Percentiles rank a stretch among this genome's conserved stretches.
These are phyloP conservation scores for Rhodotorula sp. DNA, from an alignment of 1,284 basidiomycete genomes.

Conservation along the genomic window DNA sequence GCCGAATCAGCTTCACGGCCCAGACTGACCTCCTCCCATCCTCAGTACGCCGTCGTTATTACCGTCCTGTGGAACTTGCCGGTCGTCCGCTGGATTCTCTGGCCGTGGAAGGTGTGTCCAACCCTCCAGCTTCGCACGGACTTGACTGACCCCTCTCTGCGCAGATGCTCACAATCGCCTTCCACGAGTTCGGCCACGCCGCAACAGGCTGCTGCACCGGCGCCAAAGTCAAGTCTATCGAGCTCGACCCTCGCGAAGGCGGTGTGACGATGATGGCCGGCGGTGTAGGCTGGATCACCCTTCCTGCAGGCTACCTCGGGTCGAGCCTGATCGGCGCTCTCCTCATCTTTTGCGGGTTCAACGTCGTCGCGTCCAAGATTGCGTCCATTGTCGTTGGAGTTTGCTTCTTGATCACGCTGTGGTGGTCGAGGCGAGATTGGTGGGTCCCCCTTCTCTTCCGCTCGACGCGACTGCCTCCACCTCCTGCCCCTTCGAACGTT, in stretches of 20 bases:
- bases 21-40: neutral
- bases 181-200: slow-evolving; percentile 43
- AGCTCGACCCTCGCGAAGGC: slow-evolving; percentile 66
- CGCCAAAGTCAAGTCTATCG: slow-evolving; percentile 81
- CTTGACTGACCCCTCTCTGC: too few species aligned
- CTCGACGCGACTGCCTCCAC: neutral
- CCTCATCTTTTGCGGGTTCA: slow-evolving; percentile 84
- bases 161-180: slow-evolving; percentile 27
- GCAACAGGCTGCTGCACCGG: slow-evolving; percentile 69
- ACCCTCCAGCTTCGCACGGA: slow-evolving; percentile 57
- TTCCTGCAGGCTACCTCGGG: slow-evolving; percentile 84
- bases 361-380: slow-evolving; percentile 88
- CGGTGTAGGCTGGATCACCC: slow-evolving; percentile 77
- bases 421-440: slow-evolving; percentile 76
- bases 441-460: slow-evolving; percentile 55
- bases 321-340: slow-evolving; percentile 78
- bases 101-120: slow-evolving; percentile 84
- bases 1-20: too few species aligned
- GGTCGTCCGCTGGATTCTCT: slow-evolving; percentile 69
- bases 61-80: slow-evolving; percentile 67
- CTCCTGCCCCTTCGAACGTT: too few species aligned
- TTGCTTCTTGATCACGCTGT: slow-evolving; percentile 88
- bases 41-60: slow-evolving; percentile 63
- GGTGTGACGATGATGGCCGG: slow-evolving; percentile 91
- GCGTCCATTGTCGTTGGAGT: slow-evolving; percentile 76